Conservation (phyloP, 1,284 basidiomycete genomes). For the Heterobasidion parviporum region DNA sequence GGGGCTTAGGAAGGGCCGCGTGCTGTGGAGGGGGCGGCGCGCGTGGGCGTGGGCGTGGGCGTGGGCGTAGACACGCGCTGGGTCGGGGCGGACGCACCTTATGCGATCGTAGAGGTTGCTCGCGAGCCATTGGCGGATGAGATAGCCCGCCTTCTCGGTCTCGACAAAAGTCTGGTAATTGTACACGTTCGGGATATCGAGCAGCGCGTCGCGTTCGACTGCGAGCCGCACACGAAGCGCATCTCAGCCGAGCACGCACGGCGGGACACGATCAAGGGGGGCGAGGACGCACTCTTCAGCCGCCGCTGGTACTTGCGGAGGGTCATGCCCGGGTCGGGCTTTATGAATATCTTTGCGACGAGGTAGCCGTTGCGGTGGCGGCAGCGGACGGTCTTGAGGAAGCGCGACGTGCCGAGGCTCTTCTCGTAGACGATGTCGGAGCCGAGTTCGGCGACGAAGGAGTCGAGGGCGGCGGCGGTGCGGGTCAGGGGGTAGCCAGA, state of each 20-base stretch:
- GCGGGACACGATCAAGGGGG: not conserved
- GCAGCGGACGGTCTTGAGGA: slow-evolving; percentile 87
- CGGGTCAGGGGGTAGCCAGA: slow-evolving; percentile 58
- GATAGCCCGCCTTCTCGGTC: slow-evolving; percentile 93
- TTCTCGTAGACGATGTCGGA: slow-evolving; percentile 85
- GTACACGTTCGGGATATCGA: slow-evolving; percentile 84
- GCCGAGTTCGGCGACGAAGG: slow-evolving; percentile 82
- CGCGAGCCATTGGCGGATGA: slow-evolving; percentile 91
- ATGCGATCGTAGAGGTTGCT: slow-evolving; percentile 97
- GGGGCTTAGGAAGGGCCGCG: slow-evolving; percentile 85
- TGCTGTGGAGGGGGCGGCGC: slow-evolving; percentile 60
- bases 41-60: no score
- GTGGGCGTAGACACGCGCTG: not conserved
- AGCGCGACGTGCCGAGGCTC: slow-evolving; percentile 87
- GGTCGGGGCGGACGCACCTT: slow-evolving; percentile 57
- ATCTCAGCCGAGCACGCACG: not conserved
- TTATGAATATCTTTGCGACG: slow-evolving; percentile 78
- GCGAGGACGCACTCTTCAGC: slow-evolving; percentile 45
- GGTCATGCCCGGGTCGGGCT: slow-evolving; percentile 61
- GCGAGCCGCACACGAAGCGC: slow-evolving; percentile 1
- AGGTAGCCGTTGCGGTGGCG: slow-evolving; percentile 65
- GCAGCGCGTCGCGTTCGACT: slow-evolving; percentile 82
- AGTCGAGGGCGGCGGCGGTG: slow-evolving; percentile 75
- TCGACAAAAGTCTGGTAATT: slow-evolving; percentile 89
- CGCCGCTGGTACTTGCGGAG: slow-evolving; percentile 54